These are phyloP conservation scores for Starmerella potacharoeniae DNA, from an alignment of 805 yeast genomes.

Conservation along the genomic window DNA sequence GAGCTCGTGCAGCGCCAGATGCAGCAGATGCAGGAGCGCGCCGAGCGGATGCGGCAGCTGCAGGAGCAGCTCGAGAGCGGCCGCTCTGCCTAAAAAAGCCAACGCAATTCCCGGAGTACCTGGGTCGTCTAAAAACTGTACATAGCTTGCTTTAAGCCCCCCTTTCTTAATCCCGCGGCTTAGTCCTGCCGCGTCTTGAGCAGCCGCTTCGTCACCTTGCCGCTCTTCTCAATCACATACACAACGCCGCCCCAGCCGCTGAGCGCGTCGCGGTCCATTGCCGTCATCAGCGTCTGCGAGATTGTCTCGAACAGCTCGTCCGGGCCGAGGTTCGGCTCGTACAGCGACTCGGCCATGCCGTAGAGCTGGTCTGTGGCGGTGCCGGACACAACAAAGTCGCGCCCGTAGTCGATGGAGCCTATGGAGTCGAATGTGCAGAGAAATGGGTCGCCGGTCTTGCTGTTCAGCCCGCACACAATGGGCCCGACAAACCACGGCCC, in stretches of 20 bases:
- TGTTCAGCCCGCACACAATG: slow-evolving; percentile 85
- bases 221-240: slow-evolving; percentile 52
- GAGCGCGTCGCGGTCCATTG: slow-evolving; percentile 93
- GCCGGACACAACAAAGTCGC: slow-evolving; percentile 90
- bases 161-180: slow-evolving; percentile 50
- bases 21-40: background rate
- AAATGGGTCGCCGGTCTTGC: slow-evolving; percentile 73
- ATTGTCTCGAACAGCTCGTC: slow-evolving; percentile 94
- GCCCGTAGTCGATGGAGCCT: slow-evolving; percentile 91
- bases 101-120: background rate
- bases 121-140: background rate
- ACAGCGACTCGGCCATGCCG: slow-evolving; percentile 97
- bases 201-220: slow-evolving; percentile 75
- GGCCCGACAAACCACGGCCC: slow-evolving; percentile 98
- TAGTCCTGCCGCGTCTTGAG: slow-evolving; percentile 94
- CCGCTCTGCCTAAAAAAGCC: background rate
- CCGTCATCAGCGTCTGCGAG: slow-evolving; percentile 84
- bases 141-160: background rate
- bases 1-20: background rate
- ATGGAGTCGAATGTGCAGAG: slow-evolving; percentile 92
- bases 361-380: slow-evolving; percentile 94
- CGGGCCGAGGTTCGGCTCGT: slow-evolving; percentile 87
- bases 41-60: background rate
- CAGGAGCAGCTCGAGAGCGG: background rate
- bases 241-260: slow-evolving; percentile 99